A percentile compares a stretch with the other conserved stretches of the same genome.
These are phyloP conservation scores for Xenosphaeropsis pyriputrescens DNA, from an alignment of 2,329 filamentous ascomycete species.

Conservation along the genomic window DNA sequence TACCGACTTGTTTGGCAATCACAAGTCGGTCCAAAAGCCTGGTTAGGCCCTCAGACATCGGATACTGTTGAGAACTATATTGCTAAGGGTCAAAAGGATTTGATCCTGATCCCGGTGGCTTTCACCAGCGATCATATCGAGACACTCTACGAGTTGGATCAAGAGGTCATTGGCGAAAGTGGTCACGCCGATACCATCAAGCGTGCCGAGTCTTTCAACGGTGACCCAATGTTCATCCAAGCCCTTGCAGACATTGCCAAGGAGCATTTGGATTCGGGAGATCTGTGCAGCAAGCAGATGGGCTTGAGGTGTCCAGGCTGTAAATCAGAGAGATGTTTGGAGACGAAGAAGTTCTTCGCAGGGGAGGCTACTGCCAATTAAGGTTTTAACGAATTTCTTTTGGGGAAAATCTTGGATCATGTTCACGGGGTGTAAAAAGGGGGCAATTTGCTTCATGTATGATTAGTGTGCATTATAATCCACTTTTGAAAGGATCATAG, in stretches of 20 bases:
- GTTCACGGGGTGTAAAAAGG: too few species aligned
- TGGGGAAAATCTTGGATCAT: too few species aligned
- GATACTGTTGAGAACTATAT: slow-evolving; percentile 81
- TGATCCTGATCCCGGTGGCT: slow-evolving; percentile 85
- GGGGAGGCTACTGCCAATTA: neutral
- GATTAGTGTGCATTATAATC: too few species aligned
- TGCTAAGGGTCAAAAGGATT: slow-evolving; percentile 78
- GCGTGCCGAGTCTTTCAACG: slow-evolving; percentile 84
- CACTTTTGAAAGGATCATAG: too few species aligned
- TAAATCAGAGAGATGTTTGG: slow-evolving; percentile 74
- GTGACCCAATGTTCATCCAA: slow-evolving; percentile 76
- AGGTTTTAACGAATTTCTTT: neutral
- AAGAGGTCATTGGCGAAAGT: slow-evolving; percentile 86
- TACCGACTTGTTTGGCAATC: slow-evolving; percentile 97
- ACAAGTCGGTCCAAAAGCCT: slow-evolving; percentile 88
- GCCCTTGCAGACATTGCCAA: slow-evolving; percentile 81
- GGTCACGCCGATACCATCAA: slow-evolving; percentile 69
- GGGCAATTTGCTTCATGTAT: too few species aligned
- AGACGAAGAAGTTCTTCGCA: slow-evolving; percentile 54
- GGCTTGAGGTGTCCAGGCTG: slow-evolving; percentile 84
- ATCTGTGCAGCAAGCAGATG: slow-evolving; percentile 69
- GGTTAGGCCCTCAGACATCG: slow-evolving; percentile 88
- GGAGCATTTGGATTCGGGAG: slow-evolving; percentile 56
- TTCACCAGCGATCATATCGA: slow-evolving; percentile 99
- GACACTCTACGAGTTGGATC: slow-evolving; percentile 85